Conservation (phyloP, 139 green algal genomes). For the Volvox reticuliferus region DNA sequence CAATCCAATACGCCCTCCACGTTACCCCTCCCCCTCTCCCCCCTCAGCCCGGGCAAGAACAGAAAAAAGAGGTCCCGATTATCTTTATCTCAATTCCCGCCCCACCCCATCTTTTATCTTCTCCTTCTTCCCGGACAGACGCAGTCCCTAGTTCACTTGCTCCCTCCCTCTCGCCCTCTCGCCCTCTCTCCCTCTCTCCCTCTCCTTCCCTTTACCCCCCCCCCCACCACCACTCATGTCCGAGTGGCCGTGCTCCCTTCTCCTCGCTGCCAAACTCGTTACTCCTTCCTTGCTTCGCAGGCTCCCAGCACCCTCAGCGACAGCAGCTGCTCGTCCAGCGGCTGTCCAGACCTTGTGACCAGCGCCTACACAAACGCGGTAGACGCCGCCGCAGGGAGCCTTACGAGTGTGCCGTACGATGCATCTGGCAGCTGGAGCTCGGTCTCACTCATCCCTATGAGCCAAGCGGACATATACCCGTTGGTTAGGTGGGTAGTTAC, state of each 20-base stretch:
- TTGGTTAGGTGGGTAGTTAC: constrained; percentile 7
- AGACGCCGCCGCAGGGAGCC: too few relatives aligned
- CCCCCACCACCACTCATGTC: neutral
- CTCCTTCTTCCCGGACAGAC: too few relatives aligned
- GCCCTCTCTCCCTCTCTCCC: neutral
- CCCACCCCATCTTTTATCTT: too few relatives aligned
- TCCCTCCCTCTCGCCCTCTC: neutral
- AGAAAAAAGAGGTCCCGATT: too few relatives aligned
- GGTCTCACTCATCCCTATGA: neutral
- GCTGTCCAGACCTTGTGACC: neutral
- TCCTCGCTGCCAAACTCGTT: too few relatives aligned
- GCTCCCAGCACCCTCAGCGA: neutral
- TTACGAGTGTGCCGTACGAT: neutral
- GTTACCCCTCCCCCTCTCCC: too few relatives aligned
- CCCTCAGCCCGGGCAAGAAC: too few relatives aligned
- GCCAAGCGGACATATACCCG: constrained; percentile 1
- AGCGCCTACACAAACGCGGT: neutral
- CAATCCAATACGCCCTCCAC: too few relatives aligned
- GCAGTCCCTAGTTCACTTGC: neutral
- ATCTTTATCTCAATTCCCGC: too few relatives aligned
- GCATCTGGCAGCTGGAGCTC: neutral
- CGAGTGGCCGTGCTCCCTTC: too few relatives aligned
- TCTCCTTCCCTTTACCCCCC: neutral
- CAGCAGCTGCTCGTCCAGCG: neutral
- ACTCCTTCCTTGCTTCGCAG: neutral